These are phyloP conservation scores for Scheffersomyces quercinus DNA, from an alignment of 1,139 yeast genomes.

Conservation along the genomic window DNA sequence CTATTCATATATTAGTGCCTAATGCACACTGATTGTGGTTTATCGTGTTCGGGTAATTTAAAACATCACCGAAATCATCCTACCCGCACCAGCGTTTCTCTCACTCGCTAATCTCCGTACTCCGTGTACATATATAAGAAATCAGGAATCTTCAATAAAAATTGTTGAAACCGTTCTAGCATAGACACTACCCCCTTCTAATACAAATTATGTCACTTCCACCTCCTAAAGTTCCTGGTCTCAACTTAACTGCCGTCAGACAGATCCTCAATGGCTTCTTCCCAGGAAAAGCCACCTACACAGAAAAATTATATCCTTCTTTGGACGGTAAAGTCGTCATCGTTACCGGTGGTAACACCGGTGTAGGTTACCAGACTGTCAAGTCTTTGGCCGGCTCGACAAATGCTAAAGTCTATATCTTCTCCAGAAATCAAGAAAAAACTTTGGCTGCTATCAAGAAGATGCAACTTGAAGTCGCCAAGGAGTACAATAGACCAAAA, in stretches of 20 bases:
- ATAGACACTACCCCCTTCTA: too few relatives aligned
- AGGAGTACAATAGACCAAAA: slow-evolving; percentile 6
- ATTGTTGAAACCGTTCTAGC: too few relatives aligned
- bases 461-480: slow-evolving; percentile 9
- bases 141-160: too few relatives aligned
- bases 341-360: slow-evolving; percentile 23
- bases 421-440: slow-evolving; percentile 19
- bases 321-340: slow-evolving; percentile 21
- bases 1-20: slow-evolving; percentile 8
- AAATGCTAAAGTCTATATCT: slow-evolving; percentile 16
- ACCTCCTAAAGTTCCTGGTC: background rate
- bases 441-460: slow-evolving; percentile 15
- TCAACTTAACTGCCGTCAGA: background rate
- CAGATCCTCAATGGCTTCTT: slow-evolving; percentile 1
- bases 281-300: slow-evolving; percentile 4
- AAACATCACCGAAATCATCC: too few relatives aligned
- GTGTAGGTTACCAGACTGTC: slow-evolving; percentile 17
- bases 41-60: too few relatives aligned
- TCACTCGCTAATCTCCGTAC: too few relatives aligned
- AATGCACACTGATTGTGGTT: too few relatives aligned
- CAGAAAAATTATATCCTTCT: slow-evolving; percentile 9
- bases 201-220: background rate
- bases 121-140: too few relatives aligned
- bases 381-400: slow-evolving; percentile 11
- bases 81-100: too few relatives aligned